Percentiles rank a stretch among this genome's conserved stretches.
Conservation (phyloP, 768 basidiomycete species). For the Agaricus bisporus region DNA sequence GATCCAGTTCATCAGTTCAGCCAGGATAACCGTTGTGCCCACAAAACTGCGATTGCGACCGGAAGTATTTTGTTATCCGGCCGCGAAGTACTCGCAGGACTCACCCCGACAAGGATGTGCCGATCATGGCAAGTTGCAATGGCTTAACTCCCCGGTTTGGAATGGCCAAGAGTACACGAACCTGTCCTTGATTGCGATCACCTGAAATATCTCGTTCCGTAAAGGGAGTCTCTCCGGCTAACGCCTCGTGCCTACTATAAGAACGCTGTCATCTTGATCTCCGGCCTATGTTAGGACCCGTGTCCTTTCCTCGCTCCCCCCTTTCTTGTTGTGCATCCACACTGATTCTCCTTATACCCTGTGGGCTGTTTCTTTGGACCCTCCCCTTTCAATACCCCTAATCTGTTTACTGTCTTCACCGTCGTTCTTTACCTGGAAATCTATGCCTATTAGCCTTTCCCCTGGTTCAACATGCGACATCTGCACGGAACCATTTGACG, state of each 20-base stretch:
- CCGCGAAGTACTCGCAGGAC: background rate
- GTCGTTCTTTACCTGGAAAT: conserved; percentile 25
- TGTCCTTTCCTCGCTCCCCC: conserved; percentile 22
- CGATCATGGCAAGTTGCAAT: background rate
- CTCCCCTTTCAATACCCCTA: conserved; percentile 16
- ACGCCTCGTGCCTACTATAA: conserved; percentile 42
- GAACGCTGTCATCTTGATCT: conserved; percentile 23
- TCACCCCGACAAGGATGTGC: background rate
- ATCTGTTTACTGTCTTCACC: conserved; percentile 14
- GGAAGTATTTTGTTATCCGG: background rate
- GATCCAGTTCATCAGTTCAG: conserved; percentile 19
- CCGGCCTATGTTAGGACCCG: conserved; percentile 28
- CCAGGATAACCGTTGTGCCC: background rate
- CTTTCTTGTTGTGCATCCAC: conserved; percentile 12
- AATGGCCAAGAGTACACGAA: conserved; percentile 24
- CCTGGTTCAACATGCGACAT: conserved; percentile 68
- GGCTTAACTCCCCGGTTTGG: background rate
- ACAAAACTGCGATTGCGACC: conserved; percentile 11
- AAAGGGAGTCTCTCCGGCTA: conserved; percentile 22
- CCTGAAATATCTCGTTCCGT: too few species aligned
- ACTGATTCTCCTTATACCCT: conserved; percentile 16
- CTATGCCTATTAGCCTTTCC: conserved; percentile 57
- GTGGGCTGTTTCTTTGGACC: conserved; percentile 12
- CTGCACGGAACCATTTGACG: conserved; percentile 59
- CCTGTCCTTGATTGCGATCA: background rate